A percentile compares a stretch with the other conserved stretches of the same genome.
Conservation (phyloP, 2,329 filamentous ascomycete species). For the Talaromyces sp. region DNA sequence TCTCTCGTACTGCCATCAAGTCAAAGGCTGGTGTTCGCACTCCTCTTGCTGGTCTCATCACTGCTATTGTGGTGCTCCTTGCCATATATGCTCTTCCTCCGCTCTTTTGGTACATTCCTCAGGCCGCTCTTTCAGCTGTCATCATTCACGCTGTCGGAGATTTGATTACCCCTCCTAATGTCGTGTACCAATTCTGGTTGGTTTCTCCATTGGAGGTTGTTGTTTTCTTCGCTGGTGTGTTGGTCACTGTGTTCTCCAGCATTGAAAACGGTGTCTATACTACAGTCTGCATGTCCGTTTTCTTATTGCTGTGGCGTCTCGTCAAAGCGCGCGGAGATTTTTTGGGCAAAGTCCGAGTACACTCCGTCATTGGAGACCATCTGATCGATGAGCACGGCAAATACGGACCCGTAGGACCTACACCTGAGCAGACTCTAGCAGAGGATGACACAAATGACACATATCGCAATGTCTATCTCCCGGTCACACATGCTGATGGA, state of each 20-base stretch:
- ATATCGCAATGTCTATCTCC: conserved; percentile 77
- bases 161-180: conserved; percentile 85
- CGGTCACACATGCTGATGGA: conserved; percentile 81
- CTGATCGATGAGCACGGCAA: conserved; percentile 62
- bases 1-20: conserved; percentile 94
- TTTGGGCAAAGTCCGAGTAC: conserved; percentile 77
- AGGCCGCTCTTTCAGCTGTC: conserved; percentile 73
- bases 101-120: conserved; percentile 92
- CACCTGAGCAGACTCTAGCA: conserved; percentile 21
- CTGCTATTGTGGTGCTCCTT: conserved; percentile 77
- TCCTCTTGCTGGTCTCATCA: conserved; percentile 85
- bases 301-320: conserved; percentile 76
- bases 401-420: conserved; percentile 54
- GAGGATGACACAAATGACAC: conserved; percentile 47
- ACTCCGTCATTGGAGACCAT: conserved; percentile 77
- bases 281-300: conserved; percentile 73
- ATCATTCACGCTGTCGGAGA: conserved; percentile 96
- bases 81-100: conserved; percentile 85
- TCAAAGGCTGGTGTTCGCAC: conserved; percentile 94
- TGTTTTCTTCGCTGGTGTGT: conserved; percentile 89
- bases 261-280: conserved; percentile 94
- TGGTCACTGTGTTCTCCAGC: conserved; percentile 80
- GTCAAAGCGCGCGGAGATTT: conserved; percentile 80
- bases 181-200: conserved; percentile 91
- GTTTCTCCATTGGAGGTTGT: conserved; percentile 85